phyloP scores from a whole-genome alignment of 108 stramenopile genomes.

The Discostella pseudostelligera region DNA sequence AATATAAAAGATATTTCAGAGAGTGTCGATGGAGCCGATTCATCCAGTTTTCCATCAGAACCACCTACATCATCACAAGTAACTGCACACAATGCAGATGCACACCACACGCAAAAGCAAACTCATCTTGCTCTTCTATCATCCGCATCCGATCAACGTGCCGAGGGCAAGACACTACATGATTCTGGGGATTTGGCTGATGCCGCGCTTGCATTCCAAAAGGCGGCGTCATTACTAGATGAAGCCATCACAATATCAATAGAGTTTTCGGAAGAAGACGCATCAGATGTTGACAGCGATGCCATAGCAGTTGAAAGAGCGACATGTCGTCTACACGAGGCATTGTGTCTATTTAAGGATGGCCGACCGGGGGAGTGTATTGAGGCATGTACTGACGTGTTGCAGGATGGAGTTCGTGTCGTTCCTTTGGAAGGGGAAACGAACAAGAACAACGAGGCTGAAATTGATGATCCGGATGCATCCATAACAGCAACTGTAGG shows the following conservation, averaged over 20 bases:
- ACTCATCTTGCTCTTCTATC: constrained; percentile 27
- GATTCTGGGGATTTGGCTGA: constrained; percentile 56
- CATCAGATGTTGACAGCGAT: constrained; percentile 7
- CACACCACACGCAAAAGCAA: constrained; percentile 16
- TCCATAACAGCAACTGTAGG: background rate
- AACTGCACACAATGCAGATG: background rate
- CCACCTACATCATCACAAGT: background rate
- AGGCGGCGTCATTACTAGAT: constrained; percentile 49
- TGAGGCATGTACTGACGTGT: constrained; percentile 62
- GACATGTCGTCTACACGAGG: constrained; percentile 83
- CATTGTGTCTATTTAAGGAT: constrained; percentile 77
- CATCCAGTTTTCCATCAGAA: background rate
- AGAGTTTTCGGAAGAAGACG: constrained; percentile 5
- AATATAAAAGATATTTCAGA: background rate
- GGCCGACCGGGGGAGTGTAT: constrained; percentile 54
- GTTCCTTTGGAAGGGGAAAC: constrained; percentile 7
- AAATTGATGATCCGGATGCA: background rate
- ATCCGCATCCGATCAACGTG: constrained; percentile 29
- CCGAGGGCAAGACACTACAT: constrained; percentile 54
- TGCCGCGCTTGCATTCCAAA: constrained; percentile 54
- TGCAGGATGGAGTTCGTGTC: constrained; percentile 40
- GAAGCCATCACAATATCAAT: constrained; percentile 10
- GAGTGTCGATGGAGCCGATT: background rate
- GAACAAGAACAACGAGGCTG: constrained; percentile 14
- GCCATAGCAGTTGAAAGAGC: constrained; percentile 49